Evolutionary conservation across 305 asterid genomes (phyloP).

Genomic region (Plantago coronopus): DNA sequence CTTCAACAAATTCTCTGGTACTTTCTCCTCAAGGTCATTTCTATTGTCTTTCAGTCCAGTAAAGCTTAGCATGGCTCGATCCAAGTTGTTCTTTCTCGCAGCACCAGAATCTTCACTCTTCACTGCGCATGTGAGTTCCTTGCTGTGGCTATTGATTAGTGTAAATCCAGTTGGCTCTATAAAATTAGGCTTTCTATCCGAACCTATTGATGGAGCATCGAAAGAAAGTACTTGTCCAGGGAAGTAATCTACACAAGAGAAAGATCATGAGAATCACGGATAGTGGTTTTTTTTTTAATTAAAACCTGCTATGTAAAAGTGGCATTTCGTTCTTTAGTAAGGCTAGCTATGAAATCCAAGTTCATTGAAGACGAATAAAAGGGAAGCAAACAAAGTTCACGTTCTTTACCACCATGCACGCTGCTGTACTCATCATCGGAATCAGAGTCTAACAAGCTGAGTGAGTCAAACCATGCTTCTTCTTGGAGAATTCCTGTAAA

Average conservation of each 20-base stretch:
- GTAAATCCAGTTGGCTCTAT: slow-evolving; percentile 43
- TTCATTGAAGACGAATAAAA: background rate
- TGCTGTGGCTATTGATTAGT: slow-evolving; percentile 29
- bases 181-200: slow-evolving; percentile 45
- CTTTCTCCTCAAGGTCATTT: slow-evolving; percentile 46
- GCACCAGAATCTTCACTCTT: slow-evolving; percentile 40
- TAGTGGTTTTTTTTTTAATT: background rate
- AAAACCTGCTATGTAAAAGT: slow-evolving; percentile 1
- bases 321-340: background rate
- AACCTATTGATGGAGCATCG: slow-evolving; percentile 48
- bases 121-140: slow-evolving; percentile 20
- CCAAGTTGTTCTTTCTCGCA: slow-evolving; percentile 49
- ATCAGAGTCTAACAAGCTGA: slow-evolving; percentile 83
- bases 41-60: slow-evolving; percentile 43
- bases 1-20: slow-evolving; percentile 57
- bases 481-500: slow-evolving; percentile 69
- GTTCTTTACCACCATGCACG: slow-evolving; percentile 79
- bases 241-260: slow-evolving; percentile 40
- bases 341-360: background rate
- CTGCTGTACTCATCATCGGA: slow-evolving; percentile 91
- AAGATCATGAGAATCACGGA: background rate
- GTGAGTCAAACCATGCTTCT: slow-evolving; percentile 90
- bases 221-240: slow-evolving; percentile 68
- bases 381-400: slow-evolving; percentile 3
- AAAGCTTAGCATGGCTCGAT: slow-evolving; percentile 51